Percentiles rank a stretch among this genome's conserved stretches.
Evolutionary conservation across 1,284 basidiomycete species (phyloP).

Genomic region (Cystobasidium pallidum): DNA sequence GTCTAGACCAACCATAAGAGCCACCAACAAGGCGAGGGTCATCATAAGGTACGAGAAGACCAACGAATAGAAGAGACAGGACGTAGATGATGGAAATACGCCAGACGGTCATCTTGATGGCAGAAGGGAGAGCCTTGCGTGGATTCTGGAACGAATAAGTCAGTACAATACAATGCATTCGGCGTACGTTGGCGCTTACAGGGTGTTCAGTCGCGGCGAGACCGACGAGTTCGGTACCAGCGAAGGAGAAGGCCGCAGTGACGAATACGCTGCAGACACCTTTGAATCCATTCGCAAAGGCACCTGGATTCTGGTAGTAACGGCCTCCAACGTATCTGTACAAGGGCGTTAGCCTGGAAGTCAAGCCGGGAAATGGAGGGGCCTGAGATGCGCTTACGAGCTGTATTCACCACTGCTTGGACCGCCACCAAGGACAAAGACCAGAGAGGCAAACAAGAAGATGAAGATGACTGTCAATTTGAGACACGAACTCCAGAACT

Average conservation of each 20-base stretch:
- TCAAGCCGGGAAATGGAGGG: neutral
- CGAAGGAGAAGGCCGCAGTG: constrained; percentile 58
- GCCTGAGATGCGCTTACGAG: constrained; percentile 1
- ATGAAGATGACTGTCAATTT: constrained; percentile 58
- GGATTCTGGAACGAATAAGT: constrained; percentile 57
- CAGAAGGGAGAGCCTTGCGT: constrained; percentile 59
- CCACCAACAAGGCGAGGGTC: constrained; percentile 47
- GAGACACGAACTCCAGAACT: constrained; percentile 57
- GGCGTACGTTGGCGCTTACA: constrained; percentile 3
- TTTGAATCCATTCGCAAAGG: constrained; percentile 60
- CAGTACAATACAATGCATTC: constrained; percentile 65
- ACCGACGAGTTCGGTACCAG: constrained; percentile 56
- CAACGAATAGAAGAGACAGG: constrained; percentile 63
- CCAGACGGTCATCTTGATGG: constrained; percentile 60
- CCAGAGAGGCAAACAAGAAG: constrained; percentile 56
- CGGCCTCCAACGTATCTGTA: constrained; percentile 40
- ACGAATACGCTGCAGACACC: constrained; percentile 66
- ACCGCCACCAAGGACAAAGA: constrained; percentile 53
- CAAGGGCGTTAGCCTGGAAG: too few species aligned
- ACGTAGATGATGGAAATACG: constrained; percentile 62
- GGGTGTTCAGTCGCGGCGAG: constrained; percentile 65
- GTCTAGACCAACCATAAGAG: constrained; percentile 52
- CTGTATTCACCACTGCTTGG: constrained; percentile 30
- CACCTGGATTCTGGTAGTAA: constrained; percentile 54
- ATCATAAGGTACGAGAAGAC: constrained; percentile 60